A percentile compares a stretch with the other conserved stretches of the same genome.
Conservation (phyloP, 768 basidiomycete genomes). For the Ramaria sp. region DNA sequence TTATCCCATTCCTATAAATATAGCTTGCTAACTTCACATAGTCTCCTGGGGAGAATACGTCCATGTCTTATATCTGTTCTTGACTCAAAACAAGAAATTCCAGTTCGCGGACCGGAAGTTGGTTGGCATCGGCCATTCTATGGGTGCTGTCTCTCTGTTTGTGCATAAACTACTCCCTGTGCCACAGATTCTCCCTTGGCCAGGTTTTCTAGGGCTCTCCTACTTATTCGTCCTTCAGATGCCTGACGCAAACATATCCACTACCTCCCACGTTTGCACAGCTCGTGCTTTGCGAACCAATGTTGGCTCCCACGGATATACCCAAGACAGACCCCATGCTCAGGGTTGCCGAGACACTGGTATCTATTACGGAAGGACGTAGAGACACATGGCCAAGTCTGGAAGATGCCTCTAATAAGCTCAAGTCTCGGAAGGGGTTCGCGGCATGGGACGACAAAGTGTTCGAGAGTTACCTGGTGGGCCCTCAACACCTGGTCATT, state of each 20-base stretch:
- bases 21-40: conserved; percentile 16
- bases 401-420: conserved; percentile 30
- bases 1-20: neutral
- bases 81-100: conserved; percentile 25
- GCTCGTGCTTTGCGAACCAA: conserved; percentile 52
- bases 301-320: conserved; percentile 40
- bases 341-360: conserved; percentile 14
- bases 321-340: conserved; percentile 18
- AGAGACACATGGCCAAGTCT: conserved; percentile 41
- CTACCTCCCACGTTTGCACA: conserved; percentile 35
- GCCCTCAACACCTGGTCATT: conserved; percentile 20
- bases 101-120: conserved; percentile 38
- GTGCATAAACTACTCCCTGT: no score
- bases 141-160: conserved; percentile 57
- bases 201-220: no score
- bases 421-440: conserved; percentile 30
- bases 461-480: conserved; percentile 33
- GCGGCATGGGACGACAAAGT: conserved; percentile 45
- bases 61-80: conserved; percentile 44
- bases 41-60: conserved; percentile 61
- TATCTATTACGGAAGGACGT: conserved; percentile 28
- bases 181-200: no score
- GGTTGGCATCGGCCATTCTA: conserved; percentile 57
- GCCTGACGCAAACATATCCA: conserved; percentile 39
- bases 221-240: no score